Evolutionary conservation across 1,284 basidiomycete genomes (phyloP), one percentile per base, ranked within the genome.

Genomic region (Naganishia sp.): DNA sequence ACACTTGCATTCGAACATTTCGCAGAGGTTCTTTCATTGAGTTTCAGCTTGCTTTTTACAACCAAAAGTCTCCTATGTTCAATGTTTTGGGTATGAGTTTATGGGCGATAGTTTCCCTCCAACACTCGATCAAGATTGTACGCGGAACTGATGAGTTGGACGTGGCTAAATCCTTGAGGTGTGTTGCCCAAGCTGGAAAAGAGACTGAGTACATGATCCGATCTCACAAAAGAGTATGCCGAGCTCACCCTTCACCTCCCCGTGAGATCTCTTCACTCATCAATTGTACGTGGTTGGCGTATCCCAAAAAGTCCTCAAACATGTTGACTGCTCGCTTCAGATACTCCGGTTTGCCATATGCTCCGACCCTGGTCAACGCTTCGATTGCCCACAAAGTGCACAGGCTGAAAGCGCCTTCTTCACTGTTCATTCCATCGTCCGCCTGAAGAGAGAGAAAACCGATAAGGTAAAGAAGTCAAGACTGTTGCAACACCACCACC

Each of bases 371-470:
- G 0, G 90, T 90, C 67, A 94, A 80, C 0, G 92, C 92, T 74
- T 95, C 93, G 57, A 94, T 83, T 69, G 89, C 88, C 90, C 90
- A 75, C 45, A 71, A 71, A 7, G 72, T 75, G 65, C 73, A 76
- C 46, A 83, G 70, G 1, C 78, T 77, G 71, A 82, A 82, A 0
- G 80, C 78, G n/a, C 92, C 93, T 78, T 94, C 93, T 70, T 93
- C 90, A 1, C 94, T 93, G 6, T 93, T 93, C 21, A 95, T 90
- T 7, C 93, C 94, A 74, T 95, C 94, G 67, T 91, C 87, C 0
- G 90, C 86, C 59, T 61, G 33, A 9, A 25, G 33, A 9, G 39
- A 23, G 18, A 9, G 28, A 9, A 6, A 25, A n/a, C 6, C 43
- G 48, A 23, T 60, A 15, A 60, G 33, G 21, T 23, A 2, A 6